Evolutionary conservation across 2,329 filamentous ascomycete genomes (phyloP).

Genomic region (Aspergillus aculeatinus): DNA sequence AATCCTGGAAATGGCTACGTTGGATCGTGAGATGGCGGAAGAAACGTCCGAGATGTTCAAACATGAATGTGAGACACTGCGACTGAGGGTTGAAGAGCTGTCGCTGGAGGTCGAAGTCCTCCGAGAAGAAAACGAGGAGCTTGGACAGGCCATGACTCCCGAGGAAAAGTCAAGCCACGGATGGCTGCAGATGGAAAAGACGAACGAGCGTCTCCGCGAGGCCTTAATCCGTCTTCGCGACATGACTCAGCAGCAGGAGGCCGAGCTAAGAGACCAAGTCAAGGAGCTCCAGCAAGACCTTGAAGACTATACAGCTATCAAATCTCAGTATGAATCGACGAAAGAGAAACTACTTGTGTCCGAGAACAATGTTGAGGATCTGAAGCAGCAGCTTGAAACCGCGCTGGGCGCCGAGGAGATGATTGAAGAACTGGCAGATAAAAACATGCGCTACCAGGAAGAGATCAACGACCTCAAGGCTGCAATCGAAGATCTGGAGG

Average conservation of each 20-base stretch:
- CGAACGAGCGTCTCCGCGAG: conserved; percentile 82
- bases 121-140: conserved; percentile 80
- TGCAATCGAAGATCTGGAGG: conserved; percentile 83
- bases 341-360: conserved; percentile 72
- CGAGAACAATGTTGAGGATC: conserved; percentile 75
- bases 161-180: conserved; percentile 84
- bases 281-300: conserved; percentile 71
- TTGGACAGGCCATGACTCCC: conserved; percentile 78
- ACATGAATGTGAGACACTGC: conserved; percentile 74
- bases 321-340: conserved; percentile 67
- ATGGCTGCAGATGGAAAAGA: conserved; percentile 88
- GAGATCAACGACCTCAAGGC: conserved; percentile 79
- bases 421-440: conserved; percentile 86
- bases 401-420: conserved; percentile 87
- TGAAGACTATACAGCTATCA: conserved; percentile 64
- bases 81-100: conserved; percentile 75
- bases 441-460: conserved; percentile 80
- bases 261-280: conserved; percentile 73
- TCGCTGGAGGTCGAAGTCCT: conserved; percentile 86
- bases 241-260: conserved; percentile 80
- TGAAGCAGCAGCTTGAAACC: conserved; percentile 87
- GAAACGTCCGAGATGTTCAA: conserved; percentile 83
- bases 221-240: conserved; percentile 83
- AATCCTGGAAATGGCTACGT: conserved; percentile 77
- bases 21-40: conserved; percentile 96